These are phyloP conservation scores for Phialophora expanda DNA, from an alignment of 2,329 filamentous ascomycete genomes.

Conservation along the genomic window DNA sequence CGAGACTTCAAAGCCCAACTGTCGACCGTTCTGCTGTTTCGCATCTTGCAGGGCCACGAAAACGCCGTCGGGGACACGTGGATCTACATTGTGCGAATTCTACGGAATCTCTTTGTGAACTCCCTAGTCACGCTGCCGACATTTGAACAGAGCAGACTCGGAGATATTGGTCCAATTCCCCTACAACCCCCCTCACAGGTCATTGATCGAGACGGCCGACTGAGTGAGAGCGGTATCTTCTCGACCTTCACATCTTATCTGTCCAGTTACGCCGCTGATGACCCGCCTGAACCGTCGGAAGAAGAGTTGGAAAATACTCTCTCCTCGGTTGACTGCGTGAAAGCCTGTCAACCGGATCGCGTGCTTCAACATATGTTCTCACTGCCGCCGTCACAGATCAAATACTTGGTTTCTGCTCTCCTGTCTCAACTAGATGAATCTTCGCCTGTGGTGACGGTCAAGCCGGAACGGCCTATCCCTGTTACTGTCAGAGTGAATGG, in stretches of 20 bases:
- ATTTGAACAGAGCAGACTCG: constrained; percentile 51
- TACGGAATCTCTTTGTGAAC: constrained; percentile 95
- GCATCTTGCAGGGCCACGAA: constrained; percentile 86
- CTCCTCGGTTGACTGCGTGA: constrained; percentile 91
- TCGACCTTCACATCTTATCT: constrained; percentile 96
- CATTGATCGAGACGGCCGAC: constrained; percentile 81
- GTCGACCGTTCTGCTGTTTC: constrained; percentile 92
- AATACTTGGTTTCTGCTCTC: constrained; percentile 71
- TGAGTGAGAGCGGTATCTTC: constrained; percentile 82
- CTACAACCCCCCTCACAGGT: constrained; percentile 89
- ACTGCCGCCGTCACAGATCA: constrained; percentile 64
- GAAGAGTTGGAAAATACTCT: constrained; percentile 96
- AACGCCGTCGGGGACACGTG: constrained; percentile 67
- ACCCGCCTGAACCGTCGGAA: constrained; percentile 95
- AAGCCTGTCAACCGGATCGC: constrained; percentile 81
- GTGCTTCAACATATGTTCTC: constrained; percentile 82
- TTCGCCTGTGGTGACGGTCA: constrained; percentile 79
- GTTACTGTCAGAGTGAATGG: constrained; percentile 64
- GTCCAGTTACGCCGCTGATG: constrained; percentile 97
- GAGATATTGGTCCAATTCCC: constrained; percentile 77
- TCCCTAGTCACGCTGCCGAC: constrained; percentile 74
- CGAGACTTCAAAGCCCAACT: constrained; percentile 92
- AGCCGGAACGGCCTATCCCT: constrained; percentile 75
- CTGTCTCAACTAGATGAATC: constrained; percentile 84
- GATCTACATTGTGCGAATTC: constrained; percentile 79